Evolutionary conservation across 495 filamentous ascomycete species (phyloP), one percentile per base, ranked within the genome.

Genomic region (Penicillium herquei): DNA sequence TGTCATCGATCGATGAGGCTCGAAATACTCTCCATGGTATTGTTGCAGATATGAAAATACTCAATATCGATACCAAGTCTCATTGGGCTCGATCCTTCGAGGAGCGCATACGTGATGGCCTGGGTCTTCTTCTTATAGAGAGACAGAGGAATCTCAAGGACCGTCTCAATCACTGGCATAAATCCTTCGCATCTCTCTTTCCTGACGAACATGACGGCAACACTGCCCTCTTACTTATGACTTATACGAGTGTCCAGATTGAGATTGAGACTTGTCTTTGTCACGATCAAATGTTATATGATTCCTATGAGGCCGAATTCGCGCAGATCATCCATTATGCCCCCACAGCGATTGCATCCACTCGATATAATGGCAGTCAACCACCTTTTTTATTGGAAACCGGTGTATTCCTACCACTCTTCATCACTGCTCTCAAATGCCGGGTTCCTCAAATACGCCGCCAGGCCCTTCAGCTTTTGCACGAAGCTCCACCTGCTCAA

Each of bases 361-460:
- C 68, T 33, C 58, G 51, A 49, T 40, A 51, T n/a, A 49, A 60
- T 17, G 42, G 44, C 39, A 34, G 54, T 54, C 58, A 66, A 41
- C 54, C 67, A 33, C 54, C 68, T 10, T 81, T 81, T 56, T 76
- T 70, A 12, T 81, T 80, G 40, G 80, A 81, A 55, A 78, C 75
- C 66, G 74, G 78, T 39, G 66, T 77, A n/a, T 71, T 77, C 17
- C 71, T 75, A 3, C 71, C 78, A 3, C 67, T 83, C 5, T 82
- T 74, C 49, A 79, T 79, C 56, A 73, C 79, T 14, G 72, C 70
- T 1, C 68, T 75, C 32, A 82, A 78, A 62, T 82, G 79, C 55
- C 68, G 77, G 10, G 67, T 70, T 26, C 75, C 78, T 6, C 48
- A 66, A 7, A 65, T 81, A 6, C 73, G 80, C 35, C 63, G 73